A percentile compares a stretch with the other conserved stretches of the same genome.
Conservation (phyloP, 441 rosid genomes). For the Theobroma grandiflorum region DNA sequence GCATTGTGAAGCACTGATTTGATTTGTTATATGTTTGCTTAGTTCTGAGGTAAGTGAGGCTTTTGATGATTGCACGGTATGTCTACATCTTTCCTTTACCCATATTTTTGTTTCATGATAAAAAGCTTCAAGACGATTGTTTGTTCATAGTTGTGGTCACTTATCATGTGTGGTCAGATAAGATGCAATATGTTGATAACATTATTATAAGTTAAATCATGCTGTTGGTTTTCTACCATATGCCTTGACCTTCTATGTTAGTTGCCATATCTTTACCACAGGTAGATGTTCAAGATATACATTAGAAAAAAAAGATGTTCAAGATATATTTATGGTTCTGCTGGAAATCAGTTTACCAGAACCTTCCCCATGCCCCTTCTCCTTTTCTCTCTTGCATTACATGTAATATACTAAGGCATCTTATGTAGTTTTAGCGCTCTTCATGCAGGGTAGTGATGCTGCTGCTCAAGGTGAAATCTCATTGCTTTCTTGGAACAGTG, state of each 20-base stretch:
- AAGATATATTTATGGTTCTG: no score
- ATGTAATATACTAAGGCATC: constrained; percentile 19
- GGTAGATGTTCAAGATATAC: no score
- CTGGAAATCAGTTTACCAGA: no score
- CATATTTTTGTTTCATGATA: constrained; percentile 70
- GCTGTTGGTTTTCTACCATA: neutral
- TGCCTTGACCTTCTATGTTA: no score
- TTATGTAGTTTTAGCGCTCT: constrained; percentile 24
- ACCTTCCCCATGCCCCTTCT: no score
- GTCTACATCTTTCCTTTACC: constrained; percentile 21
- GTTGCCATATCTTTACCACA: no score
- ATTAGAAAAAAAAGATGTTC: no score
- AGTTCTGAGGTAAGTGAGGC: constrained; percentile 69
- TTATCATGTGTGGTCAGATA: neutral
- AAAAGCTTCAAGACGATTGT: constrained; percentile 78
- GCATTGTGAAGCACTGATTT: neutral
- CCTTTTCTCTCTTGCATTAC: neutral
- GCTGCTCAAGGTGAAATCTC: constrained; percentile 96
- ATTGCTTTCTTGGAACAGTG: constrained; percentile 85
- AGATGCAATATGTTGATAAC: neutral
- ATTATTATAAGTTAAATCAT: no score
- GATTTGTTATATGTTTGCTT: constrained; percentile 26
- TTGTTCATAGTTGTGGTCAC: neutral
- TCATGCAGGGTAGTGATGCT: constrained; percentile 87
- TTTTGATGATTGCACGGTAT: constrained; percentile 32